Percentiles rank a stretch among this genome's conserved stretches.
These are phyloP conservation scores for Ogataea naganishii DNA, from an alignment of 805 yeast species.

Conservation along the genomic window DNA sequence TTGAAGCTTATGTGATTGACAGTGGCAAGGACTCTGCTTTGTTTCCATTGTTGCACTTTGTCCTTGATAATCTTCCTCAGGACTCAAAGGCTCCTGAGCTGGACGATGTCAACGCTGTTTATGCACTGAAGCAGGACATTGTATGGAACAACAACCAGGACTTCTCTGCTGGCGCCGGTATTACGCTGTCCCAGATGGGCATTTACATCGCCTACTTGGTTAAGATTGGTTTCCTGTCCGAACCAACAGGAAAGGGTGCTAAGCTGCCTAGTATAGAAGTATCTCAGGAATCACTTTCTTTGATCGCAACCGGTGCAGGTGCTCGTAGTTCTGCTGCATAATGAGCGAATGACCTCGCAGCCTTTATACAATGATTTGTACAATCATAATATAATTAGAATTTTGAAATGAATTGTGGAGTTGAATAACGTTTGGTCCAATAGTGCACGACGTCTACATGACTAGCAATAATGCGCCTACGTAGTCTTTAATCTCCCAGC, in stretches of 20 bases:
- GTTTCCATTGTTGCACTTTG: slow-evolving; percentile 90
- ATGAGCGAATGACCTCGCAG: no score
- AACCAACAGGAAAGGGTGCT: slow-evolving; percentile 39
- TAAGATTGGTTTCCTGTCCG: slow-evolving; percentile 70
- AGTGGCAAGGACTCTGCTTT: slow-evolving; percentile 75
- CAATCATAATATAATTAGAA: no score
- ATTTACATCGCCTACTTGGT: slow-evolving; percentile 73
- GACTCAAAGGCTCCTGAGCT: slow-evolving; percentile 93
- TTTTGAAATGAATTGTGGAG: no score
- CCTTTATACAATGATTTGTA: no score
- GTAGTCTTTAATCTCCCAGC: no score
- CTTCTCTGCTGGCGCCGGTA: slow-evolving; percentile 63
- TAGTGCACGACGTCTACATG: no score
- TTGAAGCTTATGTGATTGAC: slow-evolving; percentile 73
- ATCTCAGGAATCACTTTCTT: slow-evolving; percentile 44
- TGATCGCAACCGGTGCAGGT: slow-evolving; percentile 61
- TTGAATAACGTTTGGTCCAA: no score
- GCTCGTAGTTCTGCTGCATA: slow-evolving; percentile 62
- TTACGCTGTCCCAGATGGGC: slow-evolving; percentile 58
- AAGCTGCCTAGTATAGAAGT: slow-evolving; percentile 51
- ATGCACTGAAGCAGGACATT: slow-evolving; percentile 54
- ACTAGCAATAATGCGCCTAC: no score
- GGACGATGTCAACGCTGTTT: slow-evolving; percentile 77
- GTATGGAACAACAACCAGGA: slow-evolving; percentile 49
- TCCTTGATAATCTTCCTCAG: slow-evolving; percentile 83